Base-by-base conservation (phyloP, 768 basidiomycete genomes). In the Mycena belliarum region DNA sequence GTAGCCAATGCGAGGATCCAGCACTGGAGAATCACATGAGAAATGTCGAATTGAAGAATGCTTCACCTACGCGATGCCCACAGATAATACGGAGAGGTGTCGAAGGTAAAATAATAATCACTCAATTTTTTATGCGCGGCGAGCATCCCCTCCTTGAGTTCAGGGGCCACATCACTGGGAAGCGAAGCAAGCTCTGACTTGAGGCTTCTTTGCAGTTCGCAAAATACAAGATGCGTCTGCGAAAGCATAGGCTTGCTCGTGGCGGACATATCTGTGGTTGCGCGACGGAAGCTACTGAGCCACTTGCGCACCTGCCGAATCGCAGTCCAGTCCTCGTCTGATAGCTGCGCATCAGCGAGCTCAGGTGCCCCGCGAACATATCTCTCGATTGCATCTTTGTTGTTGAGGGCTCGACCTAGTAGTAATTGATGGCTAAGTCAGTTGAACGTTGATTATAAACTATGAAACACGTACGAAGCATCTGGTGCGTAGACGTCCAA, bases 231-330 rank as follows among this genome's bases (percentile, higher is more conserved):
- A 56, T 73, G 72, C 0, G 65, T 64, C 0, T 68, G 67, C 4
- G 72, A 76, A 1, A 76, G 59, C 66, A 72, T 76, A 0, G 73
- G 64, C 7, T 54, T 46, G 33, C 63, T 66, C 1, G 70, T 73
- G 14, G 70, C 42, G 0, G 72, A 74, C 72, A 74, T 75, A 45
- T 71, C 60, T 0, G 67, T 69, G 6, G 72, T 74, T 14, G 74
- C 73, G 25, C 46, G 40, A 7, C 67, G 64, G 49, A 72, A 76
- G 10, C 55, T 46, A 23, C 65, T 26, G 0, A 76, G 60, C 73
- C 72, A 75, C 0, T 50, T 28, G 2, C 59, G 12, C 71, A 64
- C 18, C 61, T n/a, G 38, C 6, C 55, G 23, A 18, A 74, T 62
- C 6, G 65, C 49, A 3, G 32, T 38, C 75, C 73, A 76, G n/a